Evolutionary conservation across 179 eudicot genomes (phyloP).

Genomic region (Actinidia arguta): DNA sequence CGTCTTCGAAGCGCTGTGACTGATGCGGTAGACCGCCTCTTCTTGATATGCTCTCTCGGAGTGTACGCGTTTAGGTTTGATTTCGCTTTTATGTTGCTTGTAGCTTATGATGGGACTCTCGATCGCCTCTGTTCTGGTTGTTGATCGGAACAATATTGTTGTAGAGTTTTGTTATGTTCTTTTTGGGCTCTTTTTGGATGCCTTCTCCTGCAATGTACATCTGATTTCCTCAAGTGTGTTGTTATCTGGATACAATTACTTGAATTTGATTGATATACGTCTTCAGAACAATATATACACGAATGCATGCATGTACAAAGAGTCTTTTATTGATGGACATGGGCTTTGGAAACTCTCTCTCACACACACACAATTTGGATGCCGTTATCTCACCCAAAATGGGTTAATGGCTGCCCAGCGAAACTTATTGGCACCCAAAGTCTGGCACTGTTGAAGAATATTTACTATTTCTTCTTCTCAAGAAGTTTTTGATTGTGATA

Average conservation of each 20-base stretch:
- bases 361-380: not conserved
- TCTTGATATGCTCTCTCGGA: not conserved
- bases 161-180: constrained; percentile 5
- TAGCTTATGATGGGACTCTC: not conserved
- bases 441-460: not conserved
- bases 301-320: not conserved
- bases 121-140: not conserved
- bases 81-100: not conserved
- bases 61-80: not conserved
- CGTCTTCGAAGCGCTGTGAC: constrained; percentile 27
- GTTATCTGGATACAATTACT: not conserved
- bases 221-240: not conserved
- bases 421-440: not conserved
- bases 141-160: not conserved
- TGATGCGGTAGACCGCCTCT: constrained; percentile 3
- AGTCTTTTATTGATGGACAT: too few species aligned
- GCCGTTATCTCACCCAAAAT: not conserved
- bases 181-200: not conserved
- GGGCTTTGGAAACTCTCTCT: not conserved
- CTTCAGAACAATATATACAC: not conserved
- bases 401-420: not conserved
- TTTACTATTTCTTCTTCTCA: not conserved
- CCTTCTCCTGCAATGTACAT: not conserved
- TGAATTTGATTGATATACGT: not conserved
- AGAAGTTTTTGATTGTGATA: not conserved